Conservation (phyloP, 306 rosid genomes). For the Oemleria cerasiformis region DNA sequence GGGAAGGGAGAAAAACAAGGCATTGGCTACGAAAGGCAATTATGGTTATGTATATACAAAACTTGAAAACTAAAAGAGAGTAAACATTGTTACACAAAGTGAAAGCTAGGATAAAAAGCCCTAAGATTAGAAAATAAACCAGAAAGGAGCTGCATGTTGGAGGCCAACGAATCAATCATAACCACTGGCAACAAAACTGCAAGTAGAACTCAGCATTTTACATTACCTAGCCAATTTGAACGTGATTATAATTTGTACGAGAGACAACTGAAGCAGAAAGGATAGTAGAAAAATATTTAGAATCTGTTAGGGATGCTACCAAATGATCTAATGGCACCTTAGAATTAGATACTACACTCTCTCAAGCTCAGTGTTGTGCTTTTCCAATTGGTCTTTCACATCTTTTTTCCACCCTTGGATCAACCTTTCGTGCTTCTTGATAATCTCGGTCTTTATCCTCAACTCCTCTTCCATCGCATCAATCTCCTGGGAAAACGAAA, state of each 20-base stretch:
- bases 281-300: too few relatives aligned
- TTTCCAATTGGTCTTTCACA: conserved; percentile 62
- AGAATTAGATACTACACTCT: conserved; percentile 47
- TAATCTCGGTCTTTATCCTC: conserved; percentile 47
- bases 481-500: conserved; percentile 56
- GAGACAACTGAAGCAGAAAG: neutral
- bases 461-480: conserved; percentile 77
- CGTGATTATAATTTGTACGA: neutral
- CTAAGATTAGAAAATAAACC: neutral
- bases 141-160: too few relatives aligned
- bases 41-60: conserved; percentile 30
- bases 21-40: conserved; percentile 34
- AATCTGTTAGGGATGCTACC: neutral
- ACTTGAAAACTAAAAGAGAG: conserved; percentile 37
- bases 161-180: too few relatives aligned
- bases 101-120: conserved; percentile 64
- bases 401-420: conserved; percentile 78
- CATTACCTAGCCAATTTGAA: too few relatives aligned
- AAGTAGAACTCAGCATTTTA: too few relatives aligned
- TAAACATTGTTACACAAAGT: conserved; percentile 33
- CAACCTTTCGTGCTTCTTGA: conserved; percentile 63
- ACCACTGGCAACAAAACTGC: too few relatives aligned
- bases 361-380: conserved; percentile 62
- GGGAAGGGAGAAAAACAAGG: conserved; percentile 65
- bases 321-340: neutral